These are phyloP conservation scores for Sedum album DNA, from an alignment of 164 flowering plant species.

Conservation along the genomic window DNA sequence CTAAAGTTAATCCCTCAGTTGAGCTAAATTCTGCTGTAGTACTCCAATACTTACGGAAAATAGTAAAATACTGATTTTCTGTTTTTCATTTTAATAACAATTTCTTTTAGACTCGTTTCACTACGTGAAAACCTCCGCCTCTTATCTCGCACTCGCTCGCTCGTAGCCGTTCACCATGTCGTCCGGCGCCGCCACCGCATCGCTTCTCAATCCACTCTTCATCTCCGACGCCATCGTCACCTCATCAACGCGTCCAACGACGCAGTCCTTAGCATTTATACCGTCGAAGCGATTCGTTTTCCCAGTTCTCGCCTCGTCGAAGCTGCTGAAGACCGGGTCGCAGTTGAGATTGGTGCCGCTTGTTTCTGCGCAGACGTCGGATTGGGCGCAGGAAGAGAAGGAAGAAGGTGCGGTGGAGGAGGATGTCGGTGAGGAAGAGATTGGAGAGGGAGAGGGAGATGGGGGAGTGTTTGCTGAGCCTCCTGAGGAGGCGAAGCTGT, in stretches of 20 bases:
- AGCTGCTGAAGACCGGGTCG: background rate
- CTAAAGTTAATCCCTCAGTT: too few species aligned
- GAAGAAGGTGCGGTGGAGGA: background rate
- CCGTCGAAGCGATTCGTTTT: background rate
- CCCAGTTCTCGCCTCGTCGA: background rate
- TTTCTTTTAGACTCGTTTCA: background rate
- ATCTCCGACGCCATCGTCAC: background rate
- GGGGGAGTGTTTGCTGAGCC: conserved; percentile 21
- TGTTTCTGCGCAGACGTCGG: conserved; percentile 3
- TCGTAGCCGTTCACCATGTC: background rate
- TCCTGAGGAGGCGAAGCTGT: conserved; percentile 48
- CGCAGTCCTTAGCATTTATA: background rate
- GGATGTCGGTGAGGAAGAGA: background rate
- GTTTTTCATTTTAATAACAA: too few species aligned
- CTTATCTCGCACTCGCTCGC: background rate
- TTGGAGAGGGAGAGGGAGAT: background rate
- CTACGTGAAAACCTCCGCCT: background rate
- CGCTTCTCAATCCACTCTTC: background rate
- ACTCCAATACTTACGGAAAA: too few species aligned
- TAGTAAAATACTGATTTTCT: too few species aligned
- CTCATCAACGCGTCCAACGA: background rate
- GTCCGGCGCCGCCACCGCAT: background rate
- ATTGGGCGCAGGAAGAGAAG: conserved; percentile 4
- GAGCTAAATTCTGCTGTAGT: too few species aligned
- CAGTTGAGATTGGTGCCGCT: background rate